Evolutionary conservation across 164 flowering plant genomes (phyloP).

Genomic region (Piper betle): DNA sequence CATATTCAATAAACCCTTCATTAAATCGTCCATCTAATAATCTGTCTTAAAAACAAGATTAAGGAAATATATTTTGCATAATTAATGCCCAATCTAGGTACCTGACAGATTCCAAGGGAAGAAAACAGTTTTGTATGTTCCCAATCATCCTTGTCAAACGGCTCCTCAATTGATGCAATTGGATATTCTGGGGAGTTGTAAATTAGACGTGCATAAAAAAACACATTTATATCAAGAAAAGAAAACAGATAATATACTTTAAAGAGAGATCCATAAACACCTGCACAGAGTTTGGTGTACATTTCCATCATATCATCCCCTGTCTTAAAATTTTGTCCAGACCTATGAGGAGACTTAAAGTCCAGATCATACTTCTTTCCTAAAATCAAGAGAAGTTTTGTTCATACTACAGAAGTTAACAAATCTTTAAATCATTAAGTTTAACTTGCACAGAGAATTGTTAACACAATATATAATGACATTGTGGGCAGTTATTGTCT

Average conservation of each 20-base stretch:
- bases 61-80: neutral
- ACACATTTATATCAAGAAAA: neutral
- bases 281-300: constrained; percentile 75
- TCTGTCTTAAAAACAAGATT: neutral
- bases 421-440: neutral
- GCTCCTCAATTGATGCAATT: constrained; percentile 90
- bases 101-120: constrained; percentile 77
- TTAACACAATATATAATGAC: neutral
- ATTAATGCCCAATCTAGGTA: constrained; percentile 12
- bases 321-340: constrained; percentile 83
- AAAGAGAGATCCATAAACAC: constrained; percentile 21
- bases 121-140: constrained; percentile 60
- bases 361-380: constrained; percentile 93
- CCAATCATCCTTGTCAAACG: constrained; percentile 99
- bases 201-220: neutral
- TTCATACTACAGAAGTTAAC: constrained; percentile 2
- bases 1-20: neutral
- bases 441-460: neutral
- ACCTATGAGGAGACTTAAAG: constrained; percentile 55
- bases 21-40: neutral
- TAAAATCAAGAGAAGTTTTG: constrained; percentile 5
- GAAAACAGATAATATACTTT: neutral
- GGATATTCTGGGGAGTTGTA: constrained; percentile 51
- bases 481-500: neutral
- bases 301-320: constrained; percentile 72